Percentiles rank a stretch among this genome's conserved stretches.
Conservation (phyloP, 2,329 filamentous ascomycete genomes). For the Arthrobotrys sinensis region DNA sequence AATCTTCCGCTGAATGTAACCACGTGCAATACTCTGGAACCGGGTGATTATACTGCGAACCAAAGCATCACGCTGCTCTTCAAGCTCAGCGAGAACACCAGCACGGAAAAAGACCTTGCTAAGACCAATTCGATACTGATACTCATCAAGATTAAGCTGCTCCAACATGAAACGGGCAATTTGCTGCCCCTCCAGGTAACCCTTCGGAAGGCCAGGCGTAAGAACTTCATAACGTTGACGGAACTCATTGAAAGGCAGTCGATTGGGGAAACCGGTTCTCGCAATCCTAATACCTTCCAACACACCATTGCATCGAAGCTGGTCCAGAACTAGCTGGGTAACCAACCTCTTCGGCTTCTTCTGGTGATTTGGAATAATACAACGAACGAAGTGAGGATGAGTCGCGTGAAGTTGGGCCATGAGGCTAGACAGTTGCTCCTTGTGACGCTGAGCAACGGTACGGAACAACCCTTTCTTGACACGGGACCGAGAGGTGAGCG, state of each 20-base stretch:
- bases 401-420: conserved; percentile 96
- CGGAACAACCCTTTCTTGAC: conserved; percentile 98
- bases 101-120: conserved; percentile 99
- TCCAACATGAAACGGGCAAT: conserved; percentile 89
- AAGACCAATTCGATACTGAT: conserved; percentile 91
- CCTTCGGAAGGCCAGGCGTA: conserved; percentile 87
- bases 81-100: conserved; percentile 93
- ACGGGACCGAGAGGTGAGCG: conserved; percentile 78
- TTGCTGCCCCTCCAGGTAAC: conserved; percentile 90
- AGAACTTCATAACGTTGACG: conserved; percentile 95
- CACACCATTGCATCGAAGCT: conserved; percentile 98
- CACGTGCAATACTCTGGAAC: conserved; percentile 92
- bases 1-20: conserved; percentile 87
- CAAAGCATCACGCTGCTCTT: conserved; percentile 92
- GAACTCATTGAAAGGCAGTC: conserved; percentile 92
- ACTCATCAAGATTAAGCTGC: conserved; percentile 85
- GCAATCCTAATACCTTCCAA: conserved; percentile 98
- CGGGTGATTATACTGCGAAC: conserved; percentile 94
- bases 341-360: conserved; percentile 95
- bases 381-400: conserved; percentile 97
- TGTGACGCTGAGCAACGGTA: conserved; percentile 95
- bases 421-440: conserved; percentile 95
- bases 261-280: conserved; percentile 94
- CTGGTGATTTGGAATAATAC: conserved; percentile 97
- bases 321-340: conserved; percentile 92